Conservation (phyloP, 352 stramenopile genomes). For the Phytopythium mirpurense region DNA sequence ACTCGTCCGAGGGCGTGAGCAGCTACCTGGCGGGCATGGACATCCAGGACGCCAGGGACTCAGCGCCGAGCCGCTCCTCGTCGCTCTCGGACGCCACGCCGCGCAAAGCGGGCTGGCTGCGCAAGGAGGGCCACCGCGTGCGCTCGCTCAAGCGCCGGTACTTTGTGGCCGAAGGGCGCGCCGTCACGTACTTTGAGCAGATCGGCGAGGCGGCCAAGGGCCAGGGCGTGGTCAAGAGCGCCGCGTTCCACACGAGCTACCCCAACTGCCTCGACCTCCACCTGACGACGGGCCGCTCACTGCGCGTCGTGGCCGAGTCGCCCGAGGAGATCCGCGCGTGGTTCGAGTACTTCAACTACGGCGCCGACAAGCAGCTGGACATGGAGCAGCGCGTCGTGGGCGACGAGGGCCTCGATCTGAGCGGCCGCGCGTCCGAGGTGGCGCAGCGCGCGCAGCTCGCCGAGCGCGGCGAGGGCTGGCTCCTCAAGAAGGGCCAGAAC, state of each 20-base stretch:
- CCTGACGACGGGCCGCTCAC: slow-evolving; percentile 43
- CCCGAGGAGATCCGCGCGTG: slow-evolving; percentile 55
- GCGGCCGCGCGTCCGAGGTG: slow-evolving; percentile 12
- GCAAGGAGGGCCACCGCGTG: slow-evolving; percentile 66
- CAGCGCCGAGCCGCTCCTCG: neutral
- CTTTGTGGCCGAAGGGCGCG: slow-evolving; percentile 56
- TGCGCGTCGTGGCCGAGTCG: slow-evolving; percentile 64
- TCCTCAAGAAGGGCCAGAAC: slow-evolving; percentile 58
- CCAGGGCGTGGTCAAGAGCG: slow-evolving; percentile 44
- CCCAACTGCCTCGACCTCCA: slow-evolving; percentile 68
- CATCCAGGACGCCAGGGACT: neutral
- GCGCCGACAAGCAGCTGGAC: slow-evolving; percentile 14
- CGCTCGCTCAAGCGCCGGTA: slow-evolving; percentile 78
- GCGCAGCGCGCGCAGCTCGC: neutral
- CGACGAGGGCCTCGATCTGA: slow-evolving; percentile 19
- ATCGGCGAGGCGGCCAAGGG: slow-evolving; percentile 48
- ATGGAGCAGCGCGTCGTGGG: slow-evolving; percentile 16
- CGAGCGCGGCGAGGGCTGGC: slow-evolving; percentile 33
- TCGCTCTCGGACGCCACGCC: slow-evolving; percentile 3
- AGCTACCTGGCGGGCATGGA: slow-evolving; percentile 3
- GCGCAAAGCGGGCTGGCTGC: slow-evolving; percentile 68
- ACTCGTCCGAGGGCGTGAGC: neutral
- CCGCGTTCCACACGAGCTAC: slow-evolving; percentile 36
- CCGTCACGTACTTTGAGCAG: slow-evolving; percentile 59
- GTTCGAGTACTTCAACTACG: slow-evolving; percentile 40